Evolutionary conservation across 2,329 filamentous ascomycete species (phyloP), one percentile per base, ranked within the genome.

Genomic region (Cladosporium halotolerans): DNA sequence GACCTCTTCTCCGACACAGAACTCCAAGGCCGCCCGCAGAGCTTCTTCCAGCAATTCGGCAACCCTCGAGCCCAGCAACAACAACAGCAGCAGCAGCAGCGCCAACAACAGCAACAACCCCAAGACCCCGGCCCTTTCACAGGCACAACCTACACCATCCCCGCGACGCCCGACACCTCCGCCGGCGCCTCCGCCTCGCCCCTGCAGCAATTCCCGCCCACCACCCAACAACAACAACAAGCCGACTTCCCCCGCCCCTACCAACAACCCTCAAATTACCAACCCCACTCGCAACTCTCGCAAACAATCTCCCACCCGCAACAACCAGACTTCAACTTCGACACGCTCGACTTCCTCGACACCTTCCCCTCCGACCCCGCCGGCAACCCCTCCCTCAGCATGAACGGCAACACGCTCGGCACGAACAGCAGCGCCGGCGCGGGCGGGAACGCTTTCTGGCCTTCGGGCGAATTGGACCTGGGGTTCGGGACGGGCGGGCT

Each of bases 271-370:
- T 51, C 19, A 31, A 41, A 9, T 19, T 51, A 38, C 39, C 48
- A 34, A 44, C 31, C 34, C 36, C 8, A 5, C 11, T 39, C 36
- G 4, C 23, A 28, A 28, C 53, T 48, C 36, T 54, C 58, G n/a
- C 46, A 47, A 54, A 41, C 55, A 9, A 50, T 57, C 59, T 52
- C 53, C 55, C 23, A 28, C 23, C 23, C 23, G 2, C 48, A 51
- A 45, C 58, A 59, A 42, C 45, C 39, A 10, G 45, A 54, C 10
- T 60, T 58, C 45, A 58, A 56, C 10, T 63, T 76, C 51, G 71
- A 75, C 13, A 74, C 78, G 46, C 72, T 81, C 11, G 77, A 81
- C 58, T 81, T 82, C 63, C 66, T 81, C 11, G 75, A 80, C 56
- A 73, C 75, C 43, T 75, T 77, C 55, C 68, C 57, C 65, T 38